Conservation (phyloP, 345 rosid genomes). For the Laguncularia racemosa region DNA sequence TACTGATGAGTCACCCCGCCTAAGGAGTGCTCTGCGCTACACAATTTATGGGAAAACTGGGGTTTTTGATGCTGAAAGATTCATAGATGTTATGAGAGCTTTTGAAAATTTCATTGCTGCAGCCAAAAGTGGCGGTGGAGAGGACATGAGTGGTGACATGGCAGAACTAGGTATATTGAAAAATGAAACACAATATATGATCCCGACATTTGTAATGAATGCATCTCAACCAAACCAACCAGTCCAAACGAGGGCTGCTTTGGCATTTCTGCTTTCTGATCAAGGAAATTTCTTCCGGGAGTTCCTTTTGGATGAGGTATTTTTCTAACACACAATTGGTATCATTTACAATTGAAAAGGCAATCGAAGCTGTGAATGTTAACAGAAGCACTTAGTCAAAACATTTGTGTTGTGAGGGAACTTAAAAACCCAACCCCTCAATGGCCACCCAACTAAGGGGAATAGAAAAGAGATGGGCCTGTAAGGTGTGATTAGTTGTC, state of each 20-base stretch:
- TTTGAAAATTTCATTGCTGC: constrained; percentile 89
- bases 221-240: constrained; percentile 48
- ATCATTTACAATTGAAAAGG: too few relatives aligned
- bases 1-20: constrained; percentile 84
- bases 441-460: too few relatives aligned
- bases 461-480: too few relatives aligned
- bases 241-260: constrained; percentile 81
- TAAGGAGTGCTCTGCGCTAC: constrained; percentile 78
- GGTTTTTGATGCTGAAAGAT: constrained; percentile 96
- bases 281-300: constrained; percentile 88
- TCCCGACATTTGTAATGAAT: constrained; percentile 31
- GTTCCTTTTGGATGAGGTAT: constrained; percentile 95
- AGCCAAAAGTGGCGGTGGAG: constrained; percentile 99
- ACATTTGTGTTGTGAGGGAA: too few relatives aligned
- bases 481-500: too few relatives aligned
- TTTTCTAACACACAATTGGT: neutral
- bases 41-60: constrained; percentile 89
- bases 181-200: constrained; percentile 22
- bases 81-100: constrained; percentile 98
- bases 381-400: too few relatives aligned
- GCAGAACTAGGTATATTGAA: constrained; percentile 77
- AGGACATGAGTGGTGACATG: constrained; percentile 76
- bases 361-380: too few relatives aligned
- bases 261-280: constrained; percentile 76
- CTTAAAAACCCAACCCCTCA: too few relatives aligned